Base-by-base conservation (phyloP, 352 stramenopile genomes). In the Blastocystis sp. region DNA sequence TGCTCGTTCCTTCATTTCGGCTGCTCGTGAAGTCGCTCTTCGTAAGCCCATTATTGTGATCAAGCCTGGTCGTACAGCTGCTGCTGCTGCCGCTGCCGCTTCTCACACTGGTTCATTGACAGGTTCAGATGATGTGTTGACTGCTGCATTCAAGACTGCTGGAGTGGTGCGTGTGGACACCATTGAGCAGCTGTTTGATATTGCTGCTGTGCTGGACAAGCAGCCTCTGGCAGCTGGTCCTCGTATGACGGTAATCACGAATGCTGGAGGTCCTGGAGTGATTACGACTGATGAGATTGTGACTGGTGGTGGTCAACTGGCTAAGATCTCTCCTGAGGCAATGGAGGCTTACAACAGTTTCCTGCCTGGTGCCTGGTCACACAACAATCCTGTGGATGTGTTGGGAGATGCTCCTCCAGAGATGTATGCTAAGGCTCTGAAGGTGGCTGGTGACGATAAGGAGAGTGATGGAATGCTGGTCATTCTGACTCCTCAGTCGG, bases 31-130 rank as follows among this genome's bases (percentile, higher is more conserved):
- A 32, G 88, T 90, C 19, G 87, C 89, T 46, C 88, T 89, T 51
- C 89, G 59, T 6, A 91, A 91, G 77, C 89, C 89, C 19, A 90
- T 91, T 43, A 88, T 90, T 54, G 88, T 90, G 2, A 90, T 91
- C 43, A 91, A 91, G 63, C 87, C 88, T 19, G 89, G 89, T 42
- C 80, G 88, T 29, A 89, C 88, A 3, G 59, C 88, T 49, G 78
- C 89, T 52, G 89, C 80, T 6, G 87, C 88, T 19, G 85, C 66
- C 43, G 89, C 89, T 27, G 88, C 88, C 42, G 73, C 87, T 71
- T 90, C 87, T n/a, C 89, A 91, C 58, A 91, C 89, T 42, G 89
- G 89, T 3, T 88, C 77, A 58, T 65, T 90, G 32, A 88, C 77
- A 3, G 89, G 89, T 27, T 86, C 66, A 19, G 89, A 90, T 57